Conservation (phyloP, 805 yeast genomes). For the Wickerhamomyces subpelliculosus region DNA sequence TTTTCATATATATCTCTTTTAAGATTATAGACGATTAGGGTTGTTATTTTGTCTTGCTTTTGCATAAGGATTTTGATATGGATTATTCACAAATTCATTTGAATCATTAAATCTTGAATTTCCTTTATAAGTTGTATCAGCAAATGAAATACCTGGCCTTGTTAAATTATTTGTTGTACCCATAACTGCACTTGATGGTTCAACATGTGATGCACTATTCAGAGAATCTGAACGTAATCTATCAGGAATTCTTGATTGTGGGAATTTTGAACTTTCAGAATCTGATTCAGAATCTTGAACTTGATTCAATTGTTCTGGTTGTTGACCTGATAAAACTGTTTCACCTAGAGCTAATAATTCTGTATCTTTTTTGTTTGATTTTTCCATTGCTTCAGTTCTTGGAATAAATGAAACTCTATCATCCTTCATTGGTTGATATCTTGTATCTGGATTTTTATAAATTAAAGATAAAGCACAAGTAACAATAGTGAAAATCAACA, state of each 20-base stretch:
- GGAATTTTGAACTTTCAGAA: constrained; percentile 6
- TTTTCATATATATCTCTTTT: too few relatives aligned
- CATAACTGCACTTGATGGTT: constrained; percentile 21
- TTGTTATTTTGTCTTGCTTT: constrained; percentile 17
- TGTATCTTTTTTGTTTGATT: constrained; percentile 21
- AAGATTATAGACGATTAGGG: too few relatives aligned
- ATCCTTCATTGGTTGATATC: constrained; percentile 94
- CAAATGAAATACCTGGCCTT: constrained; percentile 16
- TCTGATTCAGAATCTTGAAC: constrained; percentile 8
- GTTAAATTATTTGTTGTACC: constrained; percentile 10
- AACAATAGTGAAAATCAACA: constrained; percentile 78
- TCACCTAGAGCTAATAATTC: constrained; percentile 23
- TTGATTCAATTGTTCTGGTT: constrained; percentile 17
- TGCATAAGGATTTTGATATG: constrained; percentile 19
- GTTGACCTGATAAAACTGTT: constrained; percentile 22
- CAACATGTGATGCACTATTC: constrained; percentile 9
- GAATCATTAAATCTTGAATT: constrained; percentile 7
- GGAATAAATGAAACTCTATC: constrained; percentile 95
- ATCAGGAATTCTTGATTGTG: constrained; percentile 7
- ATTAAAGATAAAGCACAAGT: constrained; percentile 81
- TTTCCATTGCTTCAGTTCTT: constrained; percentile 28
- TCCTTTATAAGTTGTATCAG: constrained; percentile 17
- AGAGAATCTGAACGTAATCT: constrained; percentile 17
- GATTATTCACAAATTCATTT: constrained; percentile 5
- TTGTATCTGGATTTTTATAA: constrained; percentile 88